These are phyloP conservation scores for Fusarium nelsonii DNA, from an alignment of 2,329 filamentous ascomycete species.

Conservation along the genomic window DNA sequence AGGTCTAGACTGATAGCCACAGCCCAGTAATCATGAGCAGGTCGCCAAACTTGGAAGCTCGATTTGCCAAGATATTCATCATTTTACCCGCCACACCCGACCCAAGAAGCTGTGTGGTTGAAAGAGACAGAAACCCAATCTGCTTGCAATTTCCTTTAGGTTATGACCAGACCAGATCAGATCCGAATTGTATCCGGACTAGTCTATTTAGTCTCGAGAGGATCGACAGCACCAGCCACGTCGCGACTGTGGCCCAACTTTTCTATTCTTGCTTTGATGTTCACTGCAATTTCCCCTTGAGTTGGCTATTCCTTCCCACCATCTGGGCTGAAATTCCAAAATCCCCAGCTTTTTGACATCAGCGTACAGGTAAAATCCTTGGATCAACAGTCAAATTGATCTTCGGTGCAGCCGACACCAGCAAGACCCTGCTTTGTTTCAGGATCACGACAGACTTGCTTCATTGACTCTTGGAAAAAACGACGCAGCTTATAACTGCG, in stretches of 20 bases:
- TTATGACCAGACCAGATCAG: background rate
- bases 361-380: conserved; percentile 26
- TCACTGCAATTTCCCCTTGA: conserved; percentile 23
- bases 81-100: conserved; percentile 22
- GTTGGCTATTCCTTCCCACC: conserved; percentile 2
- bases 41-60: conserved; percentile 32
- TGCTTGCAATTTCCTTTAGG: conserved; percentile 13
- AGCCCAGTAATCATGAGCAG: background rate
- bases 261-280: conserved; percentile 37
- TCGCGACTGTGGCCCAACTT: conserved; percentile 28
- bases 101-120: conserved; percentile 19
- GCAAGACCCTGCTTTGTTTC: conserved; percentile 30
- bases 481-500: background rate
- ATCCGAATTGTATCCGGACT: conserved; percentile 3
- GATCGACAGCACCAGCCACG: conserved; percentile 41
- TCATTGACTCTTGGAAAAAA: conserved; percentile 20
- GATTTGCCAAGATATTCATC: conserved; percentile 17
- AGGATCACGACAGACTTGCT: conserved; percentile 26
- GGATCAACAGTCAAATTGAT: conserved; percentile 21
- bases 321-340: conserved; percentile 17
- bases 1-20: background rate
- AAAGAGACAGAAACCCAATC: conserved; percentile 1
- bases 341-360: conserved; percentile 23
- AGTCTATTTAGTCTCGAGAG: conserved; percentile 6
- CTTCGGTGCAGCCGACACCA: conserved; percentile 16